Evolutionary conservation across 2,329 filamentous ascomycete genomes (phyloP).

Genomic region (Calycina marina): DNA sequence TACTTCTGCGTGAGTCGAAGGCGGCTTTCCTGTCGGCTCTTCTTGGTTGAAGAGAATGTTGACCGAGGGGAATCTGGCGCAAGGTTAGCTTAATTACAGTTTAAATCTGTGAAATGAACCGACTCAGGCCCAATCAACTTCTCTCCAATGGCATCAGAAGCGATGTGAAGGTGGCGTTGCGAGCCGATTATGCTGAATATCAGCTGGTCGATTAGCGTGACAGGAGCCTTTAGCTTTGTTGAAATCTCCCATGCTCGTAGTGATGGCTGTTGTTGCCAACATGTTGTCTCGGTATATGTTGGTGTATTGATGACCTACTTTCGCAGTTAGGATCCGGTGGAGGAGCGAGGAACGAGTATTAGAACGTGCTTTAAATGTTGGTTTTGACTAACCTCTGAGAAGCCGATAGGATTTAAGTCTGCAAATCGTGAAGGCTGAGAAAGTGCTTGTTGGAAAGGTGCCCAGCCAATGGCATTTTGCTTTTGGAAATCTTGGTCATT

Average conservation of each 20-base stretch:
- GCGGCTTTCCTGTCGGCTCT: conserved; percentile 8
- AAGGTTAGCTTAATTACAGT: neutral
- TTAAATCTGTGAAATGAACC: neutral
- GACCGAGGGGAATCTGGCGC: conserved; percentile 11
- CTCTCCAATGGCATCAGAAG: conserved; percentile 1
- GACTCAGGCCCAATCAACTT: neutral
- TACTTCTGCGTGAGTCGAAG: conserved; percentile 13
- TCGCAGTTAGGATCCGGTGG: neutral
- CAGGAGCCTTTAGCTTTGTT: conserved; percentile 19
- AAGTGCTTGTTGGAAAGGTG: conserved; percentile 17
- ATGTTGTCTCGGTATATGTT: conserved; percentile 6
- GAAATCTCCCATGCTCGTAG: conserved; percentile 20
- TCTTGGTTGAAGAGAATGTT: conserved; percentile 16
- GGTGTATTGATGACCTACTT: conserved; percentile 1
- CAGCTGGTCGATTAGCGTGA: conserved; percentile 17
- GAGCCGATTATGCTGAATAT: conserved; percentile 18
- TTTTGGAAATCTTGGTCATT: conserved; percentile 10
- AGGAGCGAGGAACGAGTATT: neutral
- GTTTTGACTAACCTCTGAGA: conserved; percentile 12
- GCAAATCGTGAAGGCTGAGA: conserved; percentile 17
- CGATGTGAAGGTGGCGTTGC: conserved; percentile 14
- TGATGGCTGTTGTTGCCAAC: conserved; percentile 20
- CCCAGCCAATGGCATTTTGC: conserved; percentile 12
- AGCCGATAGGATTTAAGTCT: conserved; percentile 12
- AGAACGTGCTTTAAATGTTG: neutral